These are phyloP conservation scores for Crithidia brevicula DNA, from an alignment of 208 protist species.

Conservation along the genomic window DNA sequence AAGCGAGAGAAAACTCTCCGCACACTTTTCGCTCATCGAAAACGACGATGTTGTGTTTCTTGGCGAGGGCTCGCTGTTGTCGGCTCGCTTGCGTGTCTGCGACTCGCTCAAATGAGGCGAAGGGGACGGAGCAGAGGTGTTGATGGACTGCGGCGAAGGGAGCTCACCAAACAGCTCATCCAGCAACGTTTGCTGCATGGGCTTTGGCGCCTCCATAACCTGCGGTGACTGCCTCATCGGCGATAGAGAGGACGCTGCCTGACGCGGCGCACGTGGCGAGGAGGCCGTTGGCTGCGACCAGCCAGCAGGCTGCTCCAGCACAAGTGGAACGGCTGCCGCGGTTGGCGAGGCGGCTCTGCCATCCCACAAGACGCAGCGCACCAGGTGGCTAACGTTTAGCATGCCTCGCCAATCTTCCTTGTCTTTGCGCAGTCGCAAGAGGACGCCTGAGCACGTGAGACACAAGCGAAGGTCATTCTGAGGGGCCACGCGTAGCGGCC, in stretches of 20 bases:
- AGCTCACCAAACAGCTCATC: slow-evolving; percentile 29
- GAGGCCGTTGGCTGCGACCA: slow-evolving; percentile 12
- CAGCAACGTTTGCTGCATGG: slow-evolving; percentile 2
- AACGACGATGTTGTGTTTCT: background rate
- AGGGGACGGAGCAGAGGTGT: background rate
- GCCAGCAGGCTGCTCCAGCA: slow-evolving; percentile 23
- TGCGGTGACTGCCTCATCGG: background rate
- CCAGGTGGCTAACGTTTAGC: slow-evolving; percentile 17
- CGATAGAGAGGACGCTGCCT: background rate
- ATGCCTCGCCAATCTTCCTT: background rate
- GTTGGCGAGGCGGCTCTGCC: background rate
- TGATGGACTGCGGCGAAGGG: background rate
- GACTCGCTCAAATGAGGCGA: too few species aligned
- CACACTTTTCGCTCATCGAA: background rate
- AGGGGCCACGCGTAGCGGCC: too few species aligned
- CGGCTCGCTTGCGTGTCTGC: background rate
- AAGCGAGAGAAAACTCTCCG: background rate
- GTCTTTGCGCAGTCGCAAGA: background rate
- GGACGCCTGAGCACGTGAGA: background rate
- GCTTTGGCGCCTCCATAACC: slow-evolving; percentile 14
- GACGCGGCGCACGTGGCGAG: background rate
- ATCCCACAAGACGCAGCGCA: slow-evolving; percentile 22
- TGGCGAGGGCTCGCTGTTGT: background rate
- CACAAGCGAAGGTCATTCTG: background rate
- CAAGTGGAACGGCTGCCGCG: slow-evolving; percentile 1